Conservation (phyloP, 108 stramenopile species). For the Fragilaria crotonensis region DNA sequence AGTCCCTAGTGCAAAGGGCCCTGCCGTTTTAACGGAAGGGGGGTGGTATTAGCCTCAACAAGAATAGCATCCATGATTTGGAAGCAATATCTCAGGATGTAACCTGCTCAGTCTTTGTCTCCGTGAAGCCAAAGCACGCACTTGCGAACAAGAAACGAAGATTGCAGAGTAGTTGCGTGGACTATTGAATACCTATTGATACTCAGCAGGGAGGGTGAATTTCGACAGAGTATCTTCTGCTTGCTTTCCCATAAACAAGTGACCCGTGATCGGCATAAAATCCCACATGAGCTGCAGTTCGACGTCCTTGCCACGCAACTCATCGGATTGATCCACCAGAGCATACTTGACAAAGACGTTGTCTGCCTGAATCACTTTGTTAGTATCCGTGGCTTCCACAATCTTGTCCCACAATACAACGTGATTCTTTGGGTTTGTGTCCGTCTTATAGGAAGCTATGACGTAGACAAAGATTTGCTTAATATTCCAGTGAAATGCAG, state of each 20-base stretch:
- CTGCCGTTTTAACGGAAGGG: no score
- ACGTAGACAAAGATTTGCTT: constrained; percentile 94
- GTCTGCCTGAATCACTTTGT: constrained; percentile 54
- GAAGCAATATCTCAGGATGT: no score
- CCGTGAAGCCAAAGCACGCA: no score
- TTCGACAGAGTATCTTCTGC: constrained; percentile 31
- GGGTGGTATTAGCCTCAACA: no score
- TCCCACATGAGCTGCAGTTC: constrained; percentile 91
- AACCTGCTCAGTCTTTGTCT: no score
- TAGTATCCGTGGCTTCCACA: constrained; percentile 67
- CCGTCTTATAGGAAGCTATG: constrained; percentile 83
- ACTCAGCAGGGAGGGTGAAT: constrained; percentile 72
- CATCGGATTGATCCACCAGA: constrained; percentile 91
- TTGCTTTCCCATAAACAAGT: constrained; percentile 73
- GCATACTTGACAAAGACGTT: constrained; percentile 95
- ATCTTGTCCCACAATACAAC: constrained; percentile 97
- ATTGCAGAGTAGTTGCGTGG: no score
- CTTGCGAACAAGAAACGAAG: no score
- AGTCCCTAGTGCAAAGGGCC: no score
- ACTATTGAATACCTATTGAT: constrained; percentile 53
- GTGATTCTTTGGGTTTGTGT: constrained; percentile 77
- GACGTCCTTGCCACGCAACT: constrained; percentile 85
- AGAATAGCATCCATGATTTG: no score
- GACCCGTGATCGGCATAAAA: constrained; percentile 96
- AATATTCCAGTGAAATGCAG: constrained; percentile 98